These are phyloP conservation scores for Mucor indicus DNA, from an alignment of 371 early-diverging fungal species.

Conservation along the genomic window DNA sequence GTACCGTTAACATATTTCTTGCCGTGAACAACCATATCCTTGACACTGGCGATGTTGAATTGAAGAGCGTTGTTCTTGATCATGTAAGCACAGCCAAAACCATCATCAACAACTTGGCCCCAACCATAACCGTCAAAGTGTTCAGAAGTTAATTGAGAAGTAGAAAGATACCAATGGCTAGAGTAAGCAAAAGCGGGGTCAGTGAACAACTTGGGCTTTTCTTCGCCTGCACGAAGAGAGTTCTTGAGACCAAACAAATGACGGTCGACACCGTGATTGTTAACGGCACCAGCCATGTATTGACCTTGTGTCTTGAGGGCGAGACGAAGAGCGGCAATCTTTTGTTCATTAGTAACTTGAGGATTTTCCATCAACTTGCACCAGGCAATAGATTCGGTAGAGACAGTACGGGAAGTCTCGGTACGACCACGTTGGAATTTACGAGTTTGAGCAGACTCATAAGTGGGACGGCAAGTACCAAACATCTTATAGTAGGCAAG, in stretches of 20 bases:
- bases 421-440: constrained; percentile 93
- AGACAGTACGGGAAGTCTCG: constrained; percentile 90
- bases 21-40: constrained; percentile 48
- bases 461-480: constrained; percentile 77
- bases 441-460: constrained; percentile 90
- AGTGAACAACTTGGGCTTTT: constrained; percentile 76
- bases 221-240: constrained; percentile 64
- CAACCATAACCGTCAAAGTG: constrained; percentile 92
- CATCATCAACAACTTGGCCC: constrained; percentile 96
- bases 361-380: constrained; percentile 85
- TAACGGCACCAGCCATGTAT: constrained; percentile 81
- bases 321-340: constrained; percentile 65
- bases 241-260: constrained; percentile 77
- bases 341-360: constrained; percentile 42
- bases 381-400: constrained; percentile 77
- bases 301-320: constrained; percentile 77
- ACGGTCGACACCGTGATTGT: constrained; percentile 88
- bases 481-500: constrained; percentile 92
- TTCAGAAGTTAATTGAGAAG: constrained; percentile 89
- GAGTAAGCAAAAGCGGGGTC: constrained; percentile 82
- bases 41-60: constrained; percentile 80
- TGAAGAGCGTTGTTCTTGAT: constrained; percentile 80
- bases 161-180: constrained; percentile 92
- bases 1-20: constrained; percentile 40
- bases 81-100: constrained; percentile 94